Evolutionary conservation across 257 asterid species (phyloP).

Genomic region (Galeopsis tetrahit): DNA sequence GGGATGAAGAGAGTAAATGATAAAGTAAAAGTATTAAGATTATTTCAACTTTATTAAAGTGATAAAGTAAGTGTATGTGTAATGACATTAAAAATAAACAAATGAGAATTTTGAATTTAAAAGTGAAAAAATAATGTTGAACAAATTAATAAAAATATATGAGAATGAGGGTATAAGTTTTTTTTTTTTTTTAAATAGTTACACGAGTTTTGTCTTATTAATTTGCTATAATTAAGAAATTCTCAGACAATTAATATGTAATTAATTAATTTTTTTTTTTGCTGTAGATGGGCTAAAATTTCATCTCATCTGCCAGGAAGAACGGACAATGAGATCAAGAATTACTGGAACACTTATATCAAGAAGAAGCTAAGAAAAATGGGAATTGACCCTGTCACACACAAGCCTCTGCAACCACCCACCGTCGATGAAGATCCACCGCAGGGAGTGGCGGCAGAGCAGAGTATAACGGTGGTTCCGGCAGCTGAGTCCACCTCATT

Average conservation of each 20-base stretch:
- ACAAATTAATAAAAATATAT: too few relatives aligned
- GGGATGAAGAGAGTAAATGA: too few relatives aligned
- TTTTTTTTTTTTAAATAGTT: too few relatives aligned
- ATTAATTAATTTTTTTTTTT: background rate
- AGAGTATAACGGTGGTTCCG: background rate
- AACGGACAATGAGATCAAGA: slow-evolving; percentile 54
- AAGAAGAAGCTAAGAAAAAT: slow-evolving; percentile 47
- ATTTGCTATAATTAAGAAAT: background rate
- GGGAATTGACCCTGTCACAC: slow-evolving; percentile 57
- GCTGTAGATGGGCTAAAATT: slow-evolving; percentile 47
- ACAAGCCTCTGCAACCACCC: slow-evolving; percentile 43
- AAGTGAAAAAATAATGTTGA: too few relatives aligned
- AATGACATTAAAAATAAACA: too few relatives aligned
- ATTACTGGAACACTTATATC: slow-evolving; percentile 54
- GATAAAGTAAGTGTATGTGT: too few relatives aligned
- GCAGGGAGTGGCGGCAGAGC: background rate
- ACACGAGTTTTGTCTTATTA: background rate
- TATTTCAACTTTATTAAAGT: too few relatives aligned
- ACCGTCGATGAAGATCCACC: slow-evolving; percentile 15
- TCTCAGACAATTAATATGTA: background rate
- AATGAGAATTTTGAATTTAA: too few relatives aligned
- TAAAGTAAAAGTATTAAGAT: too few relatives aligned
- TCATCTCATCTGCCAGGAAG: slow-evolving; percentile 52
- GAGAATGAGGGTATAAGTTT: too few relatives aligned
- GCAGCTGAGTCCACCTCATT: background rate